Evolutionary conservation across 1,284 basidiomycete species (phyloP), one percentile per base, ranked within the genome.

Genomic region (Pulveroboletus sp.): DNA sequence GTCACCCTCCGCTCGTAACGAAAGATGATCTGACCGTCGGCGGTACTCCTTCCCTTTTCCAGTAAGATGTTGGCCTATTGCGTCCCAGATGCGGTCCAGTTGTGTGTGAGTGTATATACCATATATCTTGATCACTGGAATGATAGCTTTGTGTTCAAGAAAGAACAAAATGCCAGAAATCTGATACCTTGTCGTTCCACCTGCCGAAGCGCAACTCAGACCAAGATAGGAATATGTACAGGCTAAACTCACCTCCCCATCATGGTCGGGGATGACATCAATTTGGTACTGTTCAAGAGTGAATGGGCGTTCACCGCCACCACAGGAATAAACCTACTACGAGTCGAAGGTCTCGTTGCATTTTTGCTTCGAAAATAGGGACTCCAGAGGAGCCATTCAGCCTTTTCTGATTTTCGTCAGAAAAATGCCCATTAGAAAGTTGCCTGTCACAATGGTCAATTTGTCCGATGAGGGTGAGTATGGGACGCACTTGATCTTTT

Each of bases 311-410:
- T 29, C 18, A 36, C 35, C 29, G 18, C 43, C 31, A 26, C n/a
- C 1, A 25, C 36, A 35, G 31, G 15, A 2, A n/a, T n/a, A n/a
- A n/a, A n/a, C n/a, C n/a, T n/a, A n/a, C n/a, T n/a, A n/a, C n/a
- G n/a, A n/a, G n/a, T 7, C 86, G 77, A 24, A 77, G 71, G 63
- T 87, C 84, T n/a, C n/a, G n/a, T 0, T 83, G 85, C 80, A 88
- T 83, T 66, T 87, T 87, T 0, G 87, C 86, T 64, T 87, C 86
- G 52, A 79, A 89, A 10, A 89, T 80, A 0, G 86, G 85, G 3
- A 86, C 69, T 12, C 78, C 79, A 9, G 71, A 71, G 0, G 73
- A 57, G 0, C 78, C 79, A 29, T 77, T 83, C 17, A 89, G 71
- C n/a, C 77, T 71, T 68, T 86, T 88, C 61, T 88, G 84, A 58